phyloP scores from a whole-genome alignment of 208 protist species.

The Acanthamoeba triangularis region DNA sequence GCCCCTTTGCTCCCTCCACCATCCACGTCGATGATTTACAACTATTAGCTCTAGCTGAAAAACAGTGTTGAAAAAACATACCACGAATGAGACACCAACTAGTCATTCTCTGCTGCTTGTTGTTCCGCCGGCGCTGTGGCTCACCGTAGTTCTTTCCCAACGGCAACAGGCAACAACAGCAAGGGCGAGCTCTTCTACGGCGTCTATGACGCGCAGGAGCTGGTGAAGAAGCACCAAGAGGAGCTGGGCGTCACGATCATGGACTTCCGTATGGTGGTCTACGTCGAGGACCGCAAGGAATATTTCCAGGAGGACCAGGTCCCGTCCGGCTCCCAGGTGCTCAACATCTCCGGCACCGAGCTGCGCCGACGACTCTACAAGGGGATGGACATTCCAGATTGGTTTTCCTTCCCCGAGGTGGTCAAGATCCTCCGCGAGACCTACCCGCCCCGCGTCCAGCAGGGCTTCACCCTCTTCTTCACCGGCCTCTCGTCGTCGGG shows the following conservation, averaged over 20 bases:
- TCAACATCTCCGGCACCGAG: conserved; percentile 93
- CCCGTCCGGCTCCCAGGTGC: conserved; percentile 74
- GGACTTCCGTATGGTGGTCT: conserved; percentile 87
- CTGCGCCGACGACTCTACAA: conserved; percentile 89
- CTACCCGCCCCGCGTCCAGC: conserved; percentile 75
- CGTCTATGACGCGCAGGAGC: conserved; percentile 92
- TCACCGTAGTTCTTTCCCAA: neutral
- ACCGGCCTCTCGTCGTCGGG: conserved; percentile 82
- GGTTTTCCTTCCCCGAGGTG: conserved; percentile 92
- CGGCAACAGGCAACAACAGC: conserved; percentile 84
- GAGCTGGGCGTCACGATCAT: conserved; percentile 91
- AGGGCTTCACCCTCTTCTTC: conserved; percentile 87
- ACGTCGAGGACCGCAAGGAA: conserved; percentile 79
- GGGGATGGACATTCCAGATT: conserved; percentile 93
- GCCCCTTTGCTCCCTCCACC: neutral
- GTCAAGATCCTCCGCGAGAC: conserved; percentile 88
- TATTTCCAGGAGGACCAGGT: conserved; percentile 29
- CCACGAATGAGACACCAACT: neutral
- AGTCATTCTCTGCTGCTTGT: neutral
- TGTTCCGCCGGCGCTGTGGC: neutral
- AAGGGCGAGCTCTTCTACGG: conserved; percentile 92
- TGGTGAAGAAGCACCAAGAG: conserved; percentile 86
- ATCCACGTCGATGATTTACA: conserved; percentile 10
- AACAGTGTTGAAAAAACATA: neutral
- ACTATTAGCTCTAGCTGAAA: conserved; percentile 42